Base-by-base conservation (phyloP, 345 rosid genomes). In the Geranium brycei region DNA sequence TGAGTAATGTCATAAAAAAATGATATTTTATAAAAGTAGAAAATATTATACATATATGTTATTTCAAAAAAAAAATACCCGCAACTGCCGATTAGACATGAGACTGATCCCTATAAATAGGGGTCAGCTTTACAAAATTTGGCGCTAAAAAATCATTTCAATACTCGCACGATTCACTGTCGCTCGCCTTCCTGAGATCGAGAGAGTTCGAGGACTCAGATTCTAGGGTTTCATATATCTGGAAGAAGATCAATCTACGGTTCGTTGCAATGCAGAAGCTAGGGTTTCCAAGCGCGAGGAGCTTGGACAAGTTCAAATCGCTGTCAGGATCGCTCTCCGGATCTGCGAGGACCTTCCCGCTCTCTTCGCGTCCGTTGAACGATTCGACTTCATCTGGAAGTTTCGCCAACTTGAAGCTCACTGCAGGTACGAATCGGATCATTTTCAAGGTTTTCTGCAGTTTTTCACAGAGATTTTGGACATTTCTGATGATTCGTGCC, bases 331-430 rank as follows among this genome's bases (percentile, higher is more conserved):
- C 80, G 17, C 19, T 53, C 58, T 53, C 76, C 4, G 83, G 83
- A 71, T 64, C 77, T 32, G 68, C 87, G 71, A 91, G 79, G 80
- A 69, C 64, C 72, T 65, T 77, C 71, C 69, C 96, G 19, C 70
- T 77, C 74, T 60, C 87, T 68, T 74, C 84, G 38, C 87, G 89
- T 66, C 69, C 78, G 1, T 67, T 87, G 31, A 66, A 81, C 31
- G 87, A 85, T 53, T 82, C 88, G 40, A 57, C 60, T 57, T 64
- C 91, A 13, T 73, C 76, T 18, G 93, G 95, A 13, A 83, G 85
- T 69, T 92, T 92, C 76, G 76, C 85, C 31, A 87, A 84, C 71
- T 67, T 85, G 80, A 89, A 92, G 82, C 73, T 89, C 40, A 83
- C 95, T 16, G 98, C 96, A 81, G 98, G 98, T 91, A 51, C 51